Conservation (phyloP, 352 stramenopile genomes). For the Globisporangium heterothallicum region DNA sequence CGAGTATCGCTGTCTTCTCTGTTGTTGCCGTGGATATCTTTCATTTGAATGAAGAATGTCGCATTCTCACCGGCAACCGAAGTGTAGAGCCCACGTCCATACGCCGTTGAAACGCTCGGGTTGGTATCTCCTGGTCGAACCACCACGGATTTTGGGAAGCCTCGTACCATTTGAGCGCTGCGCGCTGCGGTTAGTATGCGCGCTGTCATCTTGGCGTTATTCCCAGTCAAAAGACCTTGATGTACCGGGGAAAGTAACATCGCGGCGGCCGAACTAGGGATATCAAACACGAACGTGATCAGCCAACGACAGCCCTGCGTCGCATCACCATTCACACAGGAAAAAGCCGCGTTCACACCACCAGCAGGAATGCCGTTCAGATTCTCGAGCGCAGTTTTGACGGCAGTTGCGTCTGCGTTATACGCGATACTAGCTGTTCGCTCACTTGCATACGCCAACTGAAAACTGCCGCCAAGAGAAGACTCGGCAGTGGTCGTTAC, state of each 20-base stretch:
- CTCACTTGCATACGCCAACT: slow-evolving; percentile 40
- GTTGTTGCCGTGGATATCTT: slow-evolving; percentile 83
- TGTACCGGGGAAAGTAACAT: slow-evolving; percentile 32
- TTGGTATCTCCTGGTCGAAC: slow-evolving; percentile 54
- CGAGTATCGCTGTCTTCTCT: slow-evolving; percentile 31
- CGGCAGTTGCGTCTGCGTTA: slow-evolving; percentile 22
- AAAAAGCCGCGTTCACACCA: slow-evolving; percentile 21
- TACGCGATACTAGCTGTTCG: slow-evolving; percentile 54
- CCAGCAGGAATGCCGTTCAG: slow-evolving; percentile 48
- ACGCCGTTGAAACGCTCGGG: slow-evolving; percentile 66
- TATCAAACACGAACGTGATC: slow-evolving; percentile 43
- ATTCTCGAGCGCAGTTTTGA: slow-evolving; percentile 62
- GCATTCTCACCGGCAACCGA: slow-evolving; percentile 42
- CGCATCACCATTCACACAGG: slow-evolving; percentile 34
- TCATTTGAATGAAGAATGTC: slow-evolving; percentile 73
- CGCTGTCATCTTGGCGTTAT: slow-evolving; percentile 42
- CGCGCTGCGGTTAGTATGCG: slow-evolving; percentile 28
- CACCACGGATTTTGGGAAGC: slow-evolving; percentile 62
- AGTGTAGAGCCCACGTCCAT: slow-evolving; percentile 54
- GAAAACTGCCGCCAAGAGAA: slow-evolving; percentile 59
- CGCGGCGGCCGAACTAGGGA: slow-evolving; percentile 5
- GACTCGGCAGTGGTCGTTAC: slow-evolving; percentile 49
- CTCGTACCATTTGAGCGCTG: slow-evolving; percentile 31
- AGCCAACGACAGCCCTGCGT: slow-evolving; percentile 67
- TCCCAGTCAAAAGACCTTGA: slow-evolving; percentile 58